These are phyloP conservation scores for Inga oerstediana DNA, from an alignment of 306 rosid genomes.

Conservation along the genomic window DNA sequence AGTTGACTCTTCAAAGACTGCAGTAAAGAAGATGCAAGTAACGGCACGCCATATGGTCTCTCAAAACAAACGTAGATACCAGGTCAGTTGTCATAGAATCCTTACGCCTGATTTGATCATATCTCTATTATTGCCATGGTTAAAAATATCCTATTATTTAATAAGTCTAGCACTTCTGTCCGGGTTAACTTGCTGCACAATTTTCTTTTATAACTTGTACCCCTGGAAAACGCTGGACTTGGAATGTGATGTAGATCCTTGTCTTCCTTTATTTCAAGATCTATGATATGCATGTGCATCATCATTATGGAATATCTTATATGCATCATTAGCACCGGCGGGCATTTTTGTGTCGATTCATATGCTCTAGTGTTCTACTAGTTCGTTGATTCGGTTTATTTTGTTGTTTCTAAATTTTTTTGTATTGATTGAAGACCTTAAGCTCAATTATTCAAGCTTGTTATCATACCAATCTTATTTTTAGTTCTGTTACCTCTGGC, in stretches of 20 bases:
- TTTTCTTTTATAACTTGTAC: constrained; percentile 5
- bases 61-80: constrained; percentile 91
- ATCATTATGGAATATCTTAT: not conserved
- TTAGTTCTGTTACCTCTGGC: not conserved
- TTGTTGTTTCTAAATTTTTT: not conserved
- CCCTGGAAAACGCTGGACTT: not conserved
- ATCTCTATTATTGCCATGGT: not conserved
- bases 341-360: not conserved
- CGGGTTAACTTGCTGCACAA: constrained; percentile 19
- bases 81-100: constrained; percentile 51
- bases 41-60: constrained; percentile 94
- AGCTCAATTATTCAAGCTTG: not conserved
- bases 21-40: constrained; percentile 91
- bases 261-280: constrained; percentile 14
- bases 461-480: not conserved
- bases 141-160: constrained; percentile 4
- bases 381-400: not conserved
- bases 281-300: not conserved
- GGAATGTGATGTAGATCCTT: not conserved
- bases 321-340: not conserved
- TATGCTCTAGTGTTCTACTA: not conserved
- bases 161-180: constrained; percentile 1
- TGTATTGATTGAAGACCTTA: not conserved
- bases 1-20: constrained; percentile 70
- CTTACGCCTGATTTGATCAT: constrained; percentile 24